Percentiles rank a stretch among this genome's conserved stretches.
These are phyloP conservation scores for Pharus latifolius DNA, from an alignment of 176 grass and related monocot species.

Conservation along the genomic window DNA sequence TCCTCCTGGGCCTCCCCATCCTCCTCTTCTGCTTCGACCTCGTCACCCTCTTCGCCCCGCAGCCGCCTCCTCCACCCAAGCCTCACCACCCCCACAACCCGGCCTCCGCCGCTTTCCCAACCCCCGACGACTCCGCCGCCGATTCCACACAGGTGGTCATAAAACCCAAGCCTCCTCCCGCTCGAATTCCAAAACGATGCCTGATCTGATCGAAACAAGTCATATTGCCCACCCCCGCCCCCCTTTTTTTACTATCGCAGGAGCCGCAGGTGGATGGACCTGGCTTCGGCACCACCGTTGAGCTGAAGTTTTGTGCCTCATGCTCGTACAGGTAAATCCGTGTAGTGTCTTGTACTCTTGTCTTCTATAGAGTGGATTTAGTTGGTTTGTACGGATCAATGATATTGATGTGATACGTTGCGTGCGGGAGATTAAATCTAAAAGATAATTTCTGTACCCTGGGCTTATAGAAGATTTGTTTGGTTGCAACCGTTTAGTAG, in stretches of 20 bases:
- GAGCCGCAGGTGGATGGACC: constrained; percentile 41
- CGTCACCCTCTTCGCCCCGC: constrained; percentile 59
- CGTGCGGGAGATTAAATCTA: background rate
- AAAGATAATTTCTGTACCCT: background rate
- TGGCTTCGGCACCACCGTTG: constrained; percentile 75
- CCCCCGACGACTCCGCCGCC: constrained; percentile 1
- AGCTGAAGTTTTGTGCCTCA: constrained; percentile 73
- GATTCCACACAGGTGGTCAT: background rate
- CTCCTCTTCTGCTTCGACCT: constrained; percentile 94
- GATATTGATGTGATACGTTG: background rate
- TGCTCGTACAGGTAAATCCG: constrained; percentile 65
- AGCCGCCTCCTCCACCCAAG: constrained; percentile 16
- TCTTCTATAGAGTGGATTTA: background rate
- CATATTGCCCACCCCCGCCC: background rate
- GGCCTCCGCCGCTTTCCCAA: background rate
- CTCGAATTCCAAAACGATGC: background rate
- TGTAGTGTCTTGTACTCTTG: background rate
- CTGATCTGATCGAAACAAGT: background rate
- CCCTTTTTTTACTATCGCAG: constrained; percentile 4
- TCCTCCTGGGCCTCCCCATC: constrained; percentile 78
- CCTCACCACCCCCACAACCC: background rate
- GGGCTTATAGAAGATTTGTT: background rate
- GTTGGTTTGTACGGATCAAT: background rate
- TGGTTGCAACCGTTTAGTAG: background rate
- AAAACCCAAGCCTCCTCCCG: background rate